Conservation (phyloP, 1,139 yeast species). For the Candida sojae region DNA sequence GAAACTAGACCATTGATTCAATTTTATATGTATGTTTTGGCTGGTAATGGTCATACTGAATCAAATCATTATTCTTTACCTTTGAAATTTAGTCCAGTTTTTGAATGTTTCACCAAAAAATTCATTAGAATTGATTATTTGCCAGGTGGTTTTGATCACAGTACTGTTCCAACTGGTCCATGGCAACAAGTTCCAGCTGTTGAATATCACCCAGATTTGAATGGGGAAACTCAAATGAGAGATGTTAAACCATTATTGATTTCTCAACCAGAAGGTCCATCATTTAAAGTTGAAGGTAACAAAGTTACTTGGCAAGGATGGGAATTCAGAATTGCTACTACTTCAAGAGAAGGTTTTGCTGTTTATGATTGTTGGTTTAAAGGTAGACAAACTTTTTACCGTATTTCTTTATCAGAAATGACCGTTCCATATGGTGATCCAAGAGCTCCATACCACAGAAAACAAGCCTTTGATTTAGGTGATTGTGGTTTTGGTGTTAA, state of each 20-base stretch:
- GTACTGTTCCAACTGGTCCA: conserved; percentile 57
- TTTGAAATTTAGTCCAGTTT: conserved; percentile 79
- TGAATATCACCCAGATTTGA: conserved; percentile 75
- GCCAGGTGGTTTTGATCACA: conserved; percentile 72
- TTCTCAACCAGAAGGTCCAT: conserved; percentile 85
- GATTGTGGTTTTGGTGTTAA: conserved; percentile 86
- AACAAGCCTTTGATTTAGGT: conserved; percentile 86
- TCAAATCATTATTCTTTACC: conserved; percentile 87
- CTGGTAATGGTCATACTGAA: conserved; percentile 68
- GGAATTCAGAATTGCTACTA: conserved; percentile 77
- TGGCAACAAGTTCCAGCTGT: conserved; percentile 64
- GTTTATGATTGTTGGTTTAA: conserved; percentile 76
- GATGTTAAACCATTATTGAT: conserved; percentile 77
- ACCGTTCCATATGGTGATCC: conserved; percentile 85
- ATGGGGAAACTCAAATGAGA: conserved; percentile 53
- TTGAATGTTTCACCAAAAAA: conserved; percentile 64
- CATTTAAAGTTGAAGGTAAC: conserved; percentile 63
- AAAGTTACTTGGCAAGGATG: conserved; percentile 87
- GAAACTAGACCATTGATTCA: conserved; percentile 67
- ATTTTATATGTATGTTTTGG: conserved; percentile 76
- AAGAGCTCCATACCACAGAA: conserved; percentile 78
- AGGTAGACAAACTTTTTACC: conserved; percentile 79
- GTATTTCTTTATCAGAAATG: conserved; percentile 83
- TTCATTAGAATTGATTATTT: conserved; percentile 77
- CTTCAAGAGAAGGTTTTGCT: conserved; percentile 83